phyloP scores from a whole-genome alignment of 176 grass and related monocot genomes.

The Cenchrus purpureus region DNA sequence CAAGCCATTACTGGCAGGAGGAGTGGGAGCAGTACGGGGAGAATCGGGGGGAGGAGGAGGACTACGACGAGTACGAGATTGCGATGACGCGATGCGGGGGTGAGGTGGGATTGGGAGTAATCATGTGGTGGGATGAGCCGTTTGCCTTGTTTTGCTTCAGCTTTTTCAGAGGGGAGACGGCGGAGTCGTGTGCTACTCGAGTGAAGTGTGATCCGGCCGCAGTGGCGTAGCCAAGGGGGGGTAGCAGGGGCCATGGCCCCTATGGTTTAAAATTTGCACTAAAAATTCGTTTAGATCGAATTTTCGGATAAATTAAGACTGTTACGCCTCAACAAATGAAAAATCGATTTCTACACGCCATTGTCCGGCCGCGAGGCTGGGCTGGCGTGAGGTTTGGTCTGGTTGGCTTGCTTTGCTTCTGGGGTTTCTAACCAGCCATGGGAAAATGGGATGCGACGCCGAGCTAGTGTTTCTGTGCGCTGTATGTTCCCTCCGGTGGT shows the following conservation, averaged over 20 bases:
- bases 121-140: constrained; percentile 29
- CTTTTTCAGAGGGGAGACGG: neutral
- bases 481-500: constrained; percentile 3
- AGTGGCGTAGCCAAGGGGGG: too few relatives aligned
- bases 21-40: constrained; percentile 2
- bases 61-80: constrained; percentile 9
- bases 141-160: constrained; percentile 25
- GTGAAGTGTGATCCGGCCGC: constrained; percentile 24
- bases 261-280: too few relatives aligned
- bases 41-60: neutral
- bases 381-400: neutral
- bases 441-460: neutral
- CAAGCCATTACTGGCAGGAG: neutral
- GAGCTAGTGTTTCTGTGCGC: constrained; percentile 46
- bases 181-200: neutral
- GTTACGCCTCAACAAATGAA: too few relatives aligned
- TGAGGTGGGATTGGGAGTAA: constrained; percentile 37
- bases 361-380: constrained; percentile 13
- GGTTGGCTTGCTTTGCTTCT: constrained; percentile 35
- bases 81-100: constrained; percentile 34
- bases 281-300: too few relatives aligned
- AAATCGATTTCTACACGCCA: too few relatives aligned
- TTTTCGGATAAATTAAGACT: too few relatives aligned
- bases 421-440: constrained; percentile 34
- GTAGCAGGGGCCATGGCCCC: too few relatives aligned